Conservation (phyloP, 345 rosid genomes). For the Kernera saxatilis region DNA sequence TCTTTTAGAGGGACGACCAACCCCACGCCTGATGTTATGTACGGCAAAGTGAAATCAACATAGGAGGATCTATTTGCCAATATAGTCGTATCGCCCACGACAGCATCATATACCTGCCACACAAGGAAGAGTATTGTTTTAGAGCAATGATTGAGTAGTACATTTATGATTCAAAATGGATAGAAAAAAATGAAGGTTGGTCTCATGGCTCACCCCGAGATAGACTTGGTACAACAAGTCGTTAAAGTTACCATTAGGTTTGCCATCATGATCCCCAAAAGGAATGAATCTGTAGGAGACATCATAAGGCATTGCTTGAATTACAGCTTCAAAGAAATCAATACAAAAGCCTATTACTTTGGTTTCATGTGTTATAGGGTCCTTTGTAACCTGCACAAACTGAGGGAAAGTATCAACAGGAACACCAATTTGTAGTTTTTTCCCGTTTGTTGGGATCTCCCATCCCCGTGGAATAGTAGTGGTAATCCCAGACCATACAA, state of each 20-base stretch:
- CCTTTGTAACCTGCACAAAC: background rate
- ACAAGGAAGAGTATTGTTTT: background rate
- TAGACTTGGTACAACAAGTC: slow-evolving; percentile 19
- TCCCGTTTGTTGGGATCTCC: slow-evolving; percentile 12
- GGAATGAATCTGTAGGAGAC: slow-evolving; percentile 20
- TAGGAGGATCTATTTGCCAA: slow-evolving; percentile 33
- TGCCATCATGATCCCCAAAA: background rate
- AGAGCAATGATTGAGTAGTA: background rate
- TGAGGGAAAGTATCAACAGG: background rate
- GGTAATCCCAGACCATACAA: slow-evolving; percentile 35
- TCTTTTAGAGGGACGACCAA: slow-evolving; percentile 15
- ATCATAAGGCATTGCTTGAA: slow-evolving; percentile 14
- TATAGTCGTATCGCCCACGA: slow-evolving; percentile 43
- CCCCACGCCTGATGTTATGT: slow-evolving; percentile 18
- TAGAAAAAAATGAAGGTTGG: background rate
- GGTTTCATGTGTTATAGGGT: slow-evolving; percentile 8
- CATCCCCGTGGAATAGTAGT: slow-evolving; percentile 10
- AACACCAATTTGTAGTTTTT: slow-evolving; percentile 25
- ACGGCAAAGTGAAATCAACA: slow-evolving; percentile 49
- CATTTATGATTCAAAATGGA: too few species aligned
- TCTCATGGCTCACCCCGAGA: slow-evolving; percentile 21
- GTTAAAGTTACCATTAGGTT: background rate
- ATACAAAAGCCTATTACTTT: slow-evolving; percentile 5
- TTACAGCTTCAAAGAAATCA: slow-evolving; percentile 26
- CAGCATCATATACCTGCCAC: slow-evolving; percentile 27